phyloP scores from a whole-genome alignment of 1,139 yeast species.

The Yamadazyma pseudoaaseri region DNA sequence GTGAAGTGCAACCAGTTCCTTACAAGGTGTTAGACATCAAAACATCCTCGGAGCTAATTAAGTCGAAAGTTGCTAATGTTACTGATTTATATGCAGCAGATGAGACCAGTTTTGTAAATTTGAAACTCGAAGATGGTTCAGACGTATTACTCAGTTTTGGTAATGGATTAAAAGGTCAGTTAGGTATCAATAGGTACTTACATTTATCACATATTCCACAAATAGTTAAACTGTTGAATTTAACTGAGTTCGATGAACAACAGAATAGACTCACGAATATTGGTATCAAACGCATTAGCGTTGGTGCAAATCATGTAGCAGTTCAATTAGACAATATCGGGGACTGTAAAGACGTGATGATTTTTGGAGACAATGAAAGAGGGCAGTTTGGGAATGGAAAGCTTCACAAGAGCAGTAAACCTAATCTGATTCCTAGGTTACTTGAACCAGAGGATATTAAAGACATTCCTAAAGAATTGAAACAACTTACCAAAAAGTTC shows the following conservation, averaged over 20 bases:
- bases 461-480: slow-evolving; percentile 11
- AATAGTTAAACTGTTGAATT: slow-evolving; percentile 50
- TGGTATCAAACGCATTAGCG: slow-evolving; percentile 50
- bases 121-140: slow-evolving; percentile 23
- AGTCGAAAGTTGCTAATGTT: slow-evolving; percentile 32
- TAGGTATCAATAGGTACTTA: slow-evolving; percentile 73
- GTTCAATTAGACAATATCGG: slow-evolving; percentile 55
- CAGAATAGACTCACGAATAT: slow-evolving; percentile 34
- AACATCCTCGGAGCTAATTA: slow-evolving; percentile 21
- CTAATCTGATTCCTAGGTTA: slow-evolving; percentile 52
- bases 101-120: slow-evolving; percentile 59
- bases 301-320: slow-evolving; percentile 67
- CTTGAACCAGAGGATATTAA: slow-evolving; percentile 51
- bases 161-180: slow-evolving; percentile 82
- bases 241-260: slow-evolving; percentile 42
- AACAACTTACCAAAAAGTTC: slow-evolving; percentile 26
- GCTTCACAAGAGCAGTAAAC: slow-evolving; percentile 56
- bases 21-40: slow-evolving; percentile 39
- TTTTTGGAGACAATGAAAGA: slow-evolving; percentile 80
- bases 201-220: slow-evolving; percentile 75
- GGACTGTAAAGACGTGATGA: slow-evolving; percentile 53
- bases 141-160: slow-evolving; percentile 66
- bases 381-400: slow-evolving; percentile 90
- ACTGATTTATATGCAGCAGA: slow-evolving; percentile 64
- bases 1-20: slow-evolving; percentile 72